These are phyloP conservation scores for Suillus hirtellus DNA, from an alignment of 768 basidiomycete species.

Conservation along the genomic window DNA sequence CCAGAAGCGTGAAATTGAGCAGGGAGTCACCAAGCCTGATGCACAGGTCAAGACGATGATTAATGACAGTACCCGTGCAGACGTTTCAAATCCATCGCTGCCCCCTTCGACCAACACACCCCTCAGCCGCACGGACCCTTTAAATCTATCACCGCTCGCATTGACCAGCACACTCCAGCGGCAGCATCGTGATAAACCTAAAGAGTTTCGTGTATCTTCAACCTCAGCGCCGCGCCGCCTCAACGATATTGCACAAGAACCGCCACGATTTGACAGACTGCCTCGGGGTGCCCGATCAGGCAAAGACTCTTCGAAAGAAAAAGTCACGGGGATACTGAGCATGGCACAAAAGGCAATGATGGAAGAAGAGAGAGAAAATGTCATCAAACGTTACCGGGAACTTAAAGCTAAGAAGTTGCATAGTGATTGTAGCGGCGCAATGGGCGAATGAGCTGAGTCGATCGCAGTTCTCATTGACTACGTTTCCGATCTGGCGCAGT, in stretches of 20 bases:
- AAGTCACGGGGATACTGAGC: slow-evolving; percentile 52
- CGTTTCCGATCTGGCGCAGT: not conserved
- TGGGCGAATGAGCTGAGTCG: slow-evolving; percentile 12
- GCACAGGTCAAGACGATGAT: slow-evolving; percentile 21
- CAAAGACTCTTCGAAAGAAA: slow-evolving; percentile 28
- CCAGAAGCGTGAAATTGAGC: slow-evolving; percentile 35
- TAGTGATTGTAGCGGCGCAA: slow-evolving; percentile 16
- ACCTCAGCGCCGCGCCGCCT: slow-evolving; percentile 63
- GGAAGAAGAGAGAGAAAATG: slow-evolving; percentile 73
- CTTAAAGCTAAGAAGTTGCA: slow-evolving; percentile 54
- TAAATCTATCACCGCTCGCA: slow-evolving; percentile 19
- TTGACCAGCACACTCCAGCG: slow-evolving; percentile 16
- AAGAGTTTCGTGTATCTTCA: slow-evolving; percentile 51
- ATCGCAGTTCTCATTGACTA: not conserved
- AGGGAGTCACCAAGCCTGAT: slow-evolving; percentile 19
- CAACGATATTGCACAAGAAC: slow-evolving; percentile 70
- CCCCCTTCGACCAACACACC: slow-evolving; percentile 16
- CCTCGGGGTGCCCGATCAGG: slow-evolving; percentile 45
- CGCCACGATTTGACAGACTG: slow-evolving; percentile 59
- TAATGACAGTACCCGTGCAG: slow-evolving; percentile 11
- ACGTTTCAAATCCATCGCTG: slow-evolving; percentile 19
- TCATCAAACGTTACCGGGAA: slow-evolving; percentile 65
- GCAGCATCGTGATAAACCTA: slow-evolving; percentile 21
- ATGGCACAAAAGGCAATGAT: slow-evolving; percentile 79
- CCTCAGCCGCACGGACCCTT: slow-evolving; percentile 11